Evolutionary conservation across 129 eudicot genomes (phyloP).

Genomic region (Centella asiatica): DNA sequence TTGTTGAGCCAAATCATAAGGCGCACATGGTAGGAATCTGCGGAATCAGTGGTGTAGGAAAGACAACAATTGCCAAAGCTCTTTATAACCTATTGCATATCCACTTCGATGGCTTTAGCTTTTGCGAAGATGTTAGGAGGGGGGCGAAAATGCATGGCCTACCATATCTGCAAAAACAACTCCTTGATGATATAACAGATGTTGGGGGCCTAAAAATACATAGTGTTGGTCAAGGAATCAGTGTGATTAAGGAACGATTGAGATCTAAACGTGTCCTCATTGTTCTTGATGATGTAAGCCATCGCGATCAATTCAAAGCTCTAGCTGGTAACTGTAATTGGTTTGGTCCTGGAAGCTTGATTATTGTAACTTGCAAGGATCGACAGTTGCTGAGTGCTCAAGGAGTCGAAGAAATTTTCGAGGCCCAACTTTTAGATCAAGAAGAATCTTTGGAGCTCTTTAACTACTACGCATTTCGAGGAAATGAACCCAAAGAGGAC

Average conservation of each 20-base stretch:
- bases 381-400: background rate
- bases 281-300: conserved; percentile 11
- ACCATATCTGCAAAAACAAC: background rate
- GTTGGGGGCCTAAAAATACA: background rate
- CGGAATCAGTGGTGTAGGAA: conserved; percentile 8
- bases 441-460: conserved; percentile 6
- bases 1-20: background rate
- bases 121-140: conserved; percentile 6
- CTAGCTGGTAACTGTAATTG: conserved; percentile 5
- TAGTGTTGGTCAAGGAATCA: conserved; percentile 1
- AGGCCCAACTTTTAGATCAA: background rate
- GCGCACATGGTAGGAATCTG: conserved; percentile 12
- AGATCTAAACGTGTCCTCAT: background rate
- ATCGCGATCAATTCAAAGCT: conserved; percentile 1
- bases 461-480: background rate
- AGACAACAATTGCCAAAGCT: conserved; percentile 4
- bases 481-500: background rate
- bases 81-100: background rate
- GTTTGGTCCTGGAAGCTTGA: conserved; percentile 15
- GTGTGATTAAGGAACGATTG: background rate
- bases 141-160: background rate
- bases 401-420: background rate
- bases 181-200: conserved; percentile 4
- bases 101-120: conserved; percentile 10
- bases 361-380: conserved; percentile 6